phyloP scores from a whole-genome alignment of 345 rosid species.

The Mercurialis annua region DNA sequence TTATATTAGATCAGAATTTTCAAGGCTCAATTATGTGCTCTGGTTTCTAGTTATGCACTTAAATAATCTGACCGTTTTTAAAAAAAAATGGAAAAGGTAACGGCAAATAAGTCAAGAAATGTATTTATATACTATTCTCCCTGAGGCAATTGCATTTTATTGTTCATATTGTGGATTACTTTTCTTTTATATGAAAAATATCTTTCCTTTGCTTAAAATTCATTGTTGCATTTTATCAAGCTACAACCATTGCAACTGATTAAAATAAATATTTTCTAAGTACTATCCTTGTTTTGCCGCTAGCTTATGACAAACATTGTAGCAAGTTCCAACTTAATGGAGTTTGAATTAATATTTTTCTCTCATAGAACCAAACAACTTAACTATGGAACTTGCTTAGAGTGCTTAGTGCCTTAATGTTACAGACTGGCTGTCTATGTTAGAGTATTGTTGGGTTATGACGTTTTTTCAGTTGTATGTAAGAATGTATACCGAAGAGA shows the following conservation, averaged over 20 bases:
- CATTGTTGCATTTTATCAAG: not conserved
- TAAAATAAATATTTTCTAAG: not conserved
- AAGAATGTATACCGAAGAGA: not conserved
- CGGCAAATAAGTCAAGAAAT: not conserved
- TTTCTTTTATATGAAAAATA: too few species aligned
- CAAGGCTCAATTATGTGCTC: not conserved
- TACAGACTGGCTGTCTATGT: not conserved
- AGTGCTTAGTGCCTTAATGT: not conserved
- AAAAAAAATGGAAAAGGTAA: not conserved
- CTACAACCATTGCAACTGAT: not conserved
- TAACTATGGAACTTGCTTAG: not conserved
- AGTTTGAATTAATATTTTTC: not conserved
- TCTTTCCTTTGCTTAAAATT: not conserved
- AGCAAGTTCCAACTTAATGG: not conserved
- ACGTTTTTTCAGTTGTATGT: not conserved
- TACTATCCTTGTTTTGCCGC: not conserved
- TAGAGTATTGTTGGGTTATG: not conserved
- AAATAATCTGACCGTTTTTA: not conserved
- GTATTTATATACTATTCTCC: too few species aligned
- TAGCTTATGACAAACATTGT: too few species aligned
- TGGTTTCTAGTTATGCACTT: not conserved
- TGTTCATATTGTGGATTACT: not conserved
- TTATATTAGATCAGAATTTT: not conserved
- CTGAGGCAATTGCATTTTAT: not conserved
- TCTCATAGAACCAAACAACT: too few species aligned